Evolutionary conservation across 1,284 basidiomycete species (phyloP), one percentile per base, ranked within the genome.

Genomic region (Austroboletus novae-zelandiae): DNA sequence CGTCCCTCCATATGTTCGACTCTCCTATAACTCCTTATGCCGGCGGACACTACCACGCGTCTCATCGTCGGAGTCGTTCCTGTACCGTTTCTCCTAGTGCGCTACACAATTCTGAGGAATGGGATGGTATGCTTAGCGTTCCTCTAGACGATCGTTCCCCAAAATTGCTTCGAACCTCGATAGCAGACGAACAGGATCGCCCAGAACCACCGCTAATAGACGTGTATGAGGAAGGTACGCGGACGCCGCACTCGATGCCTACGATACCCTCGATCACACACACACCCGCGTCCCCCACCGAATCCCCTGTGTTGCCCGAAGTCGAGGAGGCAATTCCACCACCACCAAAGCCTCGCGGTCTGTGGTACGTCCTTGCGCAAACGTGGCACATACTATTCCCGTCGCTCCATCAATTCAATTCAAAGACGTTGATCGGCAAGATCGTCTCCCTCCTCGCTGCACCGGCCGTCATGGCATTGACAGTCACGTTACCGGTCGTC

Each of bases 401-500:
- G 0, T 92, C 94, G 0, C 71, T 99, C 6, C 84, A 89, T 53
- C 76, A 83, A 51, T 89, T 97, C 67, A 60, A 73, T 27, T 74
- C 77, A 42, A 95, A 96, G 68, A 85, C 86, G 10, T 61, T 84
- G 48, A 57, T 89, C 8, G 89, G 89, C 5, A 84, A 84, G 68
- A 70, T 90, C 17, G 86, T 91, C 0, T 84, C 88, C 0, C 60
- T 97, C 14, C 79, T 95, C 49, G 93, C 93, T 8, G 84, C 86
- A 0, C 96, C 96, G 0, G 92, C 94, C 0, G 84, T 98, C 7
- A 73, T 97, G 65, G 74, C 79, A 11, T 75, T 99, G 46, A 98
- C 94, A 0, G 61, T 98, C 15, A 98, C 96, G 0, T 74, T 98
- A 7, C 95, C 95, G 4, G 94, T 98, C 5, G 91, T 94, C 34